Evolutionary conservation across 495 filamentous ascomycete species (phyloP), one percentile per base, ranked within the genome.

Genomic region (Haplographium delicatum): DNA sequence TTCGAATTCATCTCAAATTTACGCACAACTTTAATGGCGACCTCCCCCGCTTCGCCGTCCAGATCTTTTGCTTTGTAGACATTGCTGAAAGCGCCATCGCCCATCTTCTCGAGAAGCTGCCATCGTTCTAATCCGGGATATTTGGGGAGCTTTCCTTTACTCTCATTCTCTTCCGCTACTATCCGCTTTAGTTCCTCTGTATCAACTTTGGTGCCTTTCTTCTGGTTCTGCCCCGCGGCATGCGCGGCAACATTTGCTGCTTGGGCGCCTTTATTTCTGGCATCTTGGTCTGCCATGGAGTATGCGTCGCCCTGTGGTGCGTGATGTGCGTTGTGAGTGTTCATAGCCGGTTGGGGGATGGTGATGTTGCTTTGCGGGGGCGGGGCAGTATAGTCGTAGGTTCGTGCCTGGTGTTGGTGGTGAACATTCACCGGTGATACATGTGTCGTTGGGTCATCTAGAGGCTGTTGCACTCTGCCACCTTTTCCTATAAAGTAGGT

Each of bases 1-100:
- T 79, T 89, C 43, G 83, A 87, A 65, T 96, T 97, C 86, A 98
- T 95, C 71, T 98, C 94, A 62, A 86, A 98, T 69, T 98, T 98
- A 49, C 93, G 84, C 47, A 98, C 93, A 19, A 98, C 93, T 64
- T 98, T 98, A 77, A 98, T 97, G 37, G 93, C 93, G 13, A 93
- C 89, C 60, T 98, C 86, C 34, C 80, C 83, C 33, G 76, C 75
- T 44, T 84, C 71, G 18, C 83, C 82, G 16, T 73, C 59, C 4
- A 69, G 72, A 66, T 98, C 94, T 50, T 73, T 75, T 15, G 94
- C 93, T 3, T 88, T 82, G 65, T 96, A 98, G 47, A 98, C 93
- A 54, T 98, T 98, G 74, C 91, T 96, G 75, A 98, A 98, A 35
- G 93, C 93, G 44, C 93, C 93, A 59, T 98, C 93, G 45, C 93